phyloP scores from a whole-genome alignment of 139 green algal genomes.

The Picochlorum sp. region DNA sequence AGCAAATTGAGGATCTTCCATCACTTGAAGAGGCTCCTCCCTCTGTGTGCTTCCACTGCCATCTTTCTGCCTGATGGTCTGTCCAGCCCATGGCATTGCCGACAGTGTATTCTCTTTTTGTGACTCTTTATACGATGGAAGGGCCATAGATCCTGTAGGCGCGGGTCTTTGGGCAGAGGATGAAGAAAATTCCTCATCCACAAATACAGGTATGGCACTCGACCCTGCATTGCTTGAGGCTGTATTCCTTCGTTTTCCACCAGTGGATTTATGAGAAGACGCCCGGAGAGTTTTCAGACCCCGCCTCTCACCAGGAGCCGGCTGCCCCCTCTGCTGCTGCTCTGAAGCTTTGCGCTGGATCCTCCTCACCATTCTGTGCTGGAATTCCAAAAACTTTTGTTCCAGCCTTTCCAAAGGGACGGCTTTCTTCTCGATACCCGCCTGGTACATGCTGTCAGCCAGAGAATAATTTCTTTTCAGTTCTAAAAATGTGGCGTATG shows the following conservation, averaged over 20 bases:
- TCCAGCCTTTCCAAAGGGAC: slow-evolving; percentile 63
- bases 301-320: slow-evolving; percentile 13
- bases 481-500: slow-evolving; percentile 76
- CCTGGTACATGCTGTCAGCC: slow-evolving; percentile 63
- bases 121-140: slow-evolving; percentile 22
- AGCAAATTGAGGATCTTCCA: neutral
- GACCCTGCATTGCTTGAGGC: neutral
- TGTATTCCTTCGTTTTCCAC: too few relatives aligned
- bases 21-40: neutral
- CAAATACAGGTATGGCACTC: slow-evolving; percentile 38
- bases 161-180: slow-evolving; percentile 2
- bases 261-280: too few relatives aligned
- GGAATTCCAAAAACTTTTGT: slow-evolving; percentile 64
- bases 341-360: slow-evolving; percentile 56
- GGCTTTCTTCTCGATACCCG: slow-evolving; percentile 57
- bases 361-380: slow-evolving; percentile 73
- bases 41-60: neutral
- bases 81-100: slow-evolving; percentile 30
- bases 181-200: slow-evolving; percentile 59
- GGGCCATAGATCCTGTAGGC: slow-evolving; percentile 16
- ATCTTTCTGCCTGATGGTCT: slow-evolving; percentile 29
- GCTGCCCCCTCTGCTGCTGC: slow-evolving; percentile 30
- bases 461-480: slow-evolving; percentile 51
- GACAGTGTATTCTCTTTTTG: slow-evolving; percentile 47
- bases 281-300: slow-evolving; percentile 27